phyloP scores from a whole-genome alignment of 441 rosid genomes.

The Populus hybrid region DNA sequence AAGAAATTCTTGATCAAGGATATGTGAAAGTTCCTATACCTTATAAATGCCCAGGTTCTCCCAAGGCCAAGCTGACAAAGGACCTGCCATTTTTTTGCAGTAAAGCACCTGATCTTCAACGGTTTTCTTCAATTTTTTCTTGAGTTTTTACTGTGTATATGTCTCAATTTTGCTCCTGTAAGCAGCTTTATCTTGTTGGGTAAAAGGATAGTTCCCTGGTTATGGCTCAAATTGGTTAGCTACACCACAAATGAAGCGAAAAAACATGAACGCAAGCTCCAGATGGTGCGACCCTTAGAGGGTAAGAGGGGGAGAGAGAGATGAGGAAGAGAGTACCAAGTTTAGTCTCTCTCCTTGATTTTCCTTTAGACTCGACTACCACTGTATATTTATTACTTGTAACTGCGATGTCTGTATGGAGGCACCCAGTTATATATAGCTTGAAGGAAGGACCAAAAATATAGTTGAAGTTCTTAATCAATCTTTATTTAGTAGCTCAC shows the following conservation, averaged over 20 bases:
- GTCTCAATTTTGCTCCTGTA: background rate
- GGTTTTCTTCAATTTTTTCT: background rate
- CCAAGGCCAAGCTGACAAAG: slow-evolving; percentile 89
- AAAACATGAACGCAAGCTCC: no score
- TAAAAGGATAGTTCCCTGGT: background rate
- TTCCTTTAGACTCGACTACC: background rate
- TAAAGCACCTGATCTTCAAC: background rate
- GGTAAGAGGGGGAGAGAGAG: background rate
- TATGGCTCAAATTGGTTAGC: background rate
- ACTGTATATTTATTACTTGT: background rate
- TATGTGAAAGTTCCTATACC: slow-evolving; percentile 32
- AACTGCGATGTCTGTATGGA: background rate
- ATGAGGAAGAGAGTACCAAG: background rate
- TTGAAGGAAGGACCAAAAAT: background rate
- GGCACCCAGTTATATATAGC: background rate
- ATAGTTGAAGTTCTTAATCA: background rate
- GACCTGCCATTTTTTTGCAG: slow-evolving; percentile 32
- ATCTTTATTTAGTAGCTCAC: background rate
- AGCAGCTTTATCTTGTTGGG: background rate
- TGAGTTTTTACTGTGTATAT: background rate
- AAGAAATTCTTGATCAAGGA: background rate
- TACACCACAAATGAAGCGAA: background rate
- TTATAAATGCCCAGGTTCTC: slow-evolving; percentile 66
- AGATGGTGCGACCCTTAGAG: background rate
- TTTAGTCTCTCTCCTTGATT: background rate